Base-by-base conservation (phyloP, 2,329 filamentous ascomycete species). In the Talaromyces sp. region DNA sequence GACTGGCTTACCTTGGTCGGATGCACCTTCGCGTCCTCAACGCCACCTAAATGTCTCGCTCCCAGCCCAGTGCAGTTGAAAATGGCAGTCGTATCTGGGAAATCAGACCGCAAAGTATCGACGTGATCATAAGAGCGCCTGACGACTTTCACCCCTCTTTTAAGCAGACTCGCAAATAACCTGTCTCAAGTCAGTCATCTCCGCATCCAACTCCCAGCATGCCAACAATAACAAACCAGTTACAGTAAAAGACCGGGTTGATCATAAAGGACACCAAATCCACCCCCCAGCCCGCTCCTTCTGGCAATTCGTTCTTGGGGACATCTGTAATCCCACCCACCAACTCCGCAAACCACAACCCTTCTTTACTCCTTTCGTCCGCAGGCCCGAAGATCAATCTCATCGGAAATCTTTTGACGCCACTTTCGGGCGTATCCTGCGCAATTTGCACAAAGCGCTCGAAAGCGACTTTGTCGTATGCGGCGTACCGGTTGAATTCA, bases 1-100 rank as follows among this genome's bases (percentile, higher is more conserved):
- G 11, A 28, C 31, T 31, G 3, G 46, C 40, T n/a, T 48, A 39
- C 60, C 16, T 63, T 63, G 4, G 62, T 60, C 0, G 62, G 62
- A 12, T 63, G 42, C 33, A 63, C 58, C 2, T 63, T 63, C 21
- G 50, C 18, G 28, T 63, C 62, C 21, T 60, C 21, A 0, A 63
- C 62, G 33, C 62, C 62, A 25, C 62, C 62, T 1, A 63, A 50
- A 39, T 56, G 16, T 16, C 62, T 56, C 23, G 62, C 57, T 16
- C 62, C 62, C 11, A 63, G 40, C 3, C 62, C 62, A 5, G 62
- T 63, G 21, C 62, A 63, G n/a, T 63, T 63, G 58, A 63, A 63
- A 14, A 63, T 23, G n/a, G 62, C 62, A 57, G 58, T n/a, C 35
- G 58, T 60, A 42, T 63, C n/a, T 9, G 62, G 57, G 31, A 60